Evolutionary conservation across 305 asterid species (phyloP).

Genomic region (Striga hermonthica): DNA sequence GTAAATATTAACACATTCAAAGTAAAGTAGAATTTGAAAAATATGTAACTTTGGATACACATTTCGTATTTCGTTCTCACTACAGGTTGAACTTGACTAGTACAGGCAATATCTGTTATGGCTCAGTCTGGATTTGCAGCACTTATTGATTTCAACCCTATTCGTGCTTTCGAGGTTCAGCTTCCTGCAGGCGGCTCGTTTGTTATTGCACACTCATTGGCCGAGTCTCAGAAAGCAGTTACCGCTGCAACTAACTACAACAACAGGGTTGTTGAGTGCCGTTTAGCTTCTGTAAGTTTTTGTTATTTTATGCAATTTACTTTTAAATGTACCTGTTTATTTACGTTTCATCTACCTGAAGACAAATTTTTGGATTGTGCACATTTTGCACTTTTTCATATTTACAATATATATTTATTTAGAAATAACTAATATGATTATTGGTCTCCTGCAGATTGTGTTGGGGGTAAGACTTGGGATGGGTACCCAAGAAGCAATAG

Average conservation of each 20-base stretch:
- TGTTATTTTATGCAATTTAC: background rate
- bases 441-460: slow-evolving; percentile 55
- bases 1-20: slow-evolving; percentile 30
- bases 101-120: slow-evolving; percentile 91
- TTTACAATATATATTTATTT: too few species aligned
- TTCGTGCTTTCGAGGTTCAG: slow-evolving; percentile 78
- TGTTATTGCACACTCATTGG: slow-evolving; percentile 87
- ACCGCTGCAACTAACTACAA: slow-evolving; percentile 91
- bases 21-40: too few species aligned
- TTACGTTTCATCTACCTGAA: background rate
- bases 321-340: background rate
- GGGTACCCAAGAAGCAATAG: slow-evolving; percentile 65
- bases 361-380: too few species aligned
- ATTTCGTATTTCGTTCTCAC: background rate
- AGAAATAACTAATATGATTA: background rate
- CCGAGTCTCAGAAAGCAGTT: slow-evolving; percentile 95
- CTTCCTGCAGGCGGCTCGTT: slow-evolving; percentile 87
- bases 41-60: too few species aligned
- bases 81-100: slow-evolving; percentile 1
- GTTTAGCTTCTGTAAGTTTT: slow-evolving; percentile 78
- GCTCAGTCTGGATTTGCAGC: slow-evolving; percentile 87
- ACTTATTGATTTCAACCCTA: slow-evolving; percentile 90
- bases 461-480: slow-evolving; percentile 74
- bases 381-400: too few species aligned
- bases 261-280: slow-evolving; percentile 93